Evolutionary conservation across 306 rosid species (phyloP), one percentile per base, ranked within the genome.

Genomic region (Gastrolobium bilobum): DNA sequence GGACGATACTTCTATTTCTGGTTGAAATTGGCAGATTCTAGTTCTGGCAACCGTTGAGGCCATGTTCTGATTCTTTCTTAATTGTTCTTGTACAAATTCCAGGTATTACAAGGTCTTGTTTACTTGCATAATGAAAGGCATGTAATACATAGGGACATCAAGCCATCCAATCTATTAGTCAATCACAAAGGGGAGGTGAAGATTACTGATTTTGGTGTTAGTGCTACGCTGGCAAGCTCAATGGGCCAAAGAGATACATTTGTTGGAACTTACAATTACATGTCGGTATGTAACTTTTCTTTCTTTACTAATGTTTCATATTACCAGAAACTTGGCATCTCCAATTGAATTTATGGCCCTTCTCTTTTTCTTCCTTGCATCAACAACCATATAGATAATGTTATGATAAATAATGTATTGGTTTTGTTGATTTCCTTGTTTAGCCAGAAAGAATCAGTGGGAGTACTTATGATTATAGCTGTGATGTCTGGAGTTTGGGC

Each of bases 241-340:
- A 93, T 96, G 90, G 99, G 97, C 77, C 99, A 91, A 85, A 91
- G 99, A 73, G 98, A 96, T 79, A 93, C 99, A 73, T 96, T 96
- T 65, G 99, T 96, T 29, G 99, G 98, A 78, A 95, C 99, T 68
- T 93, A 95, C 83, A 93, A 95, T 80, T 95, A 95, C 87, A 95
- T 95, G 99, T 93, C 99, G 99, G 99, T 95, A 83, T 20, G 99
- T 91, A 58, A 71, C 77, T 78, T 77, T 80, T 56, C 48, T 48
- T 67, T 42, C 44, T 50, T 35, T 30, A 51, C 37, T 39, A 43
- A 20, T 76, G 50, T 71, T 58, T 62, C 71, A 37, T 67, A 51
- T 74, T 74, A 39, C 62, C 13, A 14, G 46, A 58, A 72, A 57
- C 63, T 60, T 43, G 9, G 61, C 33, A 51, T 59, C 47, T 71